Conservation (phyloP, 306 rosid species). For the Cercis canadensis region DNA sequence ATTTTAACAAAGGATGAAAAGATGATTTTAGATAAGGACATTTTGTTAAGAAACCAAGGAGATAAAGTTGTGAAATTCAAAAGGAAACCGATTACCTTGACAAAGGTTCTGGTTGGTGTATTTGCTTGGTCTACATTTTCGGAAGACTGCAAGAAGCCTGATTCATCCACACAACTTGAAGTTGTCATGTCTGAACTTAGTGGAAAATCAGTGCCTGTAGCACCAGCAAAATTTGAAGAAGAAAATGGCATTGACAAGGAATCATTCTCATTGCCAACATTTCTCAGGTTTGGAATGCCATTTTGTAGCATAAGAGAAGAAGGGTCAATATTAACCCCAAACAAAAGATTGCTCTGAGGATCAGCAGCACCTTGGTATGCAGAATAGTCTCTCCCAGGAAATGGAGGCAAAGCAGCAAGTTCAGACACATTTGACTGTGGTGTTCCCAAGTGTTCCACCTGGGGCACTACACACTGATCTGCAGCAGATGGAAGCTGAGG, state of each 20-base stretch:
- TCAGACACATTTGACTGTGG: constrained; percentile 56
- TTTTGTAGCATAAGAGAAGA: constrained; percentile 77
- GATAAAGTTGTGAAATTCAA: not conserved
- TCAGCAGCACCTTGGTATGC: constrained; percentile 74
- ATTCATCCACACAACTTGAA: constrained; percentile 69
- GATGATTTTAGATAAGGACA: too few species aligned
- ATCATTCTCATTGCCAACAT: constrained; percentile 63
- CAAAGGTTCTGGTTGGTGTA: constrained; percentile 72
- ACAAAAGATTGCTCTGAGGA: constrained; percentile 78
- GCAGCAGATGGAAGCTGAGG: constrained; percentile 67
- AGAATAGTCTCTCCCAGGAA: constrained; percentile 85
- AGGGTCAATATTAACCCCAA: constrained; percentile 81
- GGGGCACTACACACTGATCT: constrained; percentile 66
- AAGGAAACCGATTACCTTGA: constrained; percentile 60
- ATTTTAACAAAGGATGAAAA: too few species aligned
- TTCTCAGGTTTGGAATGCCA: constrained; percentile 68
- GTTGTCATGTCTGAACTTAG: constrained; percentile 70
- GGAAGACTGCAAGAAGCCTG: constrained; percentile 78
- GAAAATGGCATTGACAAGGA: constrained; percentile 61
- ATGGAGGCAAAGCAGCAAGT: constrained; percentile 72
- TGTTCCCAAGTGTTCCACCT: constrained; percentile 60
- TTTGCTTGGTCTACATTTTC: constrained; percentile 74
- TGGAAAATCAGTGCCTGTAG: constrained; percentile 64
- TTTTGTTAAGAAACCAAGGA: not conserved
- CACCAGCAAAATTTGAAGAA: constrained; percentile 65